Evolutionary conservation across 2,329 filamentous ascomycete species (phyloP).

Genomic region (Pseudogymnoascus sp.): DNA sequence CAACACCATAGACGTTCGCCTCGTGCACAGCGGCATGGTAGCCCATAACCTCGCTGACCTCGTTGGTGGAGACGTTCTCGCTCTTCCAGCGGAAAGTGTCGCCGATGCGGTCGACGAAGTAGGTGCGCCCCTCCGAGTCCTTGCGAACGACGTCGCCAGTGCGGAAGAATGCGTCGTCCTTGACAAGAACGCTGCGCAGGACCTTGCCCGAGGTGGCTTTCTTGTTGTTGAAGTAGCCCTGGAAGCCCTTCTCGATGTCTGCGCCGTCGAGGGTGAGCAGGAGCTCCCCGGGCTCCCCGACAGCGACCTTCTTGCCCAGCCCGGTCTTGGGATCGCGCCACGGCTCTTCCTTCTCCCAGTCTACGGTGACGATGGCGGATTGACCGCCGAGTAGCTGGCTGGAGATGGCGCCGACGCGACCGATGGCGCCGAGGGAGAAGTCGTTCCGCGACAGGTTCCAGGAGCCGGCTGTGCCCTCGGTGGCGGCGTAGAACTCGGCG

Average conservation of each 20-base stretch:
- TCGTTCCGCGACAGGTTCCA: constrained; percentile 72
- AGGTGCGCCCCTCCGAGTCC: constrained; percentile 65
- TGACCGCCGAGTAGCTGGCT: constrained; percentile 45
- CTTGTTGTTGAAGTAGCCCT: constrained; percentile 74
- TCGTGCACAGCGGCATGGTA: constrained; percentile 61
- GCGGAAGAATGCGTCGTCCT: constrained; percentile 77
- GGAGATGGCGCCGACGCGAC: constrained; percentile 61
- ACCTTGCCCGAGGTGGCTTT: constrained; percentile 69
- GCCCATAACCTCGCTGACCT: constrained; percentile 72
- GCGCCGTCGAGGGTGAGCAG: constrained; percentile 62
- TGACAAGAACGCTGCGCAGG: constrained; percentile 62
- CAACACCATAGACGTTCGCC: constrained; percentile 81
- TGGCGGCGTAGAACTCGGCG: constrained; percentile 75
- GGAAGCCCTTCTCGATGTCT: constrained; percentile 60
- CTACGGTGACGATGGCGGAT: constrained; percentile 60
- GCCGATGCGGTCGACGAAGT: constrained; percentile 75
- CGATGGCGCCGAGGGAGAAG: constrained; percentile 70
- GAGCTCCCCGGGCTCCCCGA: constrained; percentile 67
- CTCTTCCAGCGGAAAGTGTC: constrained; percentile 78
- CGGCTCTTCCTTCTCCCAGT: constrained; percentile 64
- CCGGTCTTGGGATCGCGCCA: constrained; percentile 62
- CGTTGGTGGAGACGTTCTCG: constrained; percentile 75
- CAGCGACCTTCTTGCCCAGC: constrained; percentile 54
- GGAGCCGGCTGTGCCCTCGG: constrained; percentile 61
- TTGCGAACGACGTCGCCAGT: constrained; percentile 75